A percentile compares a stretch with the other conserved stretches of the same genome.
These are phyloP conservation scores for Eucalyptus camaldulensis DNA, from an alignment of 345 rosid species.

Conservation along the genomic window DNA sequence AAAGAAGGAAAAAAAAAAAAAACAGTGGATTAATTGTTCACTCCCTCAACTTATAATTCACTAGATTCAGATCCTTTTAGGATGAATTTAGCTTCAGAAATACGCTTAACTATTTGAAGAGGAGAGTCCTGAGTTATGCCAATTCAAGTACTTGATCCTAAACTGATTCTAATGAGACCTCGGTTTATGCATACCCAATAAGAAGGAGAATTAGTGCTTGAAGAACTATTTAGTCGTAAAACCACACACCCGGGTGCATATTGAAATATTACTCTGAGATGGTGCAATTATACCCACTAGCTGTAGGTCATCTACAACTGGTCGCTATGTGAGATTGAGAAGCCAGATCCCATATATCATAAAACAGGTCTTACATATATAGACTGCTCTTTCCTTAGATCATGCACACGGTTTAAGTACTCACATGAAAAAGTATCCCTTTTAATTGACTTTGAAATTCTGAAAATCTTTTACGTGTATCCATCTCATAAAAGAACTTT, in stretches of 20 bases:
- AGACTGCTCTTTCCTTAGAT: not conserved
- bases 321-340: not conserved
- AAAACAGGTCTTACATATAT: not conserved
- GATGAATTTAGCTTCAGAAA: not conserved
- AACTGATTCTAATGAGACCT: not conserved
- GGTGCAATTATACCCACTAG: not conserved
- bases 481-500: slow-evolving; percentile 85
- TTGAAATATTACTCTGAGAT: not conserved
- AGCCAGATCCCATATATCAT: not conserved
- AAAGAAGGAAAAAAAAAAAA: too few species aligned
- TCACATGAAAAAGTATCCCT: slow-evolving; percentile 94
- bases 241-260: not conserved
- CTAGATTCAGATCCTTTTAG: not conserved
- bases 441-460: slow-evolving; percentile 69
- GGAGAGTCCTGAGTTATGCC: not conserved
- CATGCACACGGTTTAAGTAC: slow-evolving; percentile 4
- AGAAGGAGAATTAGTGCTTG: not conserved
- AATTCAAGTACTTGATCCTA: not conserved
- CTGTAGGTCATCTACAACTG: not conserved
- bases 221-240: not conserved
- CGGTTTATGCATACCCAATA: not conserved
- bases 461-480: slow-evolving; percentile 51
- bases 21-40: not conserved
- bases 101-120: not conserved
- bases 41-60: not conserved